Evolutionary conservation across 1,284 basidiomycete species (phyloP), one percentile per base, ranked within the genome.

Genomic region (Grifola frondosa): DNA sequence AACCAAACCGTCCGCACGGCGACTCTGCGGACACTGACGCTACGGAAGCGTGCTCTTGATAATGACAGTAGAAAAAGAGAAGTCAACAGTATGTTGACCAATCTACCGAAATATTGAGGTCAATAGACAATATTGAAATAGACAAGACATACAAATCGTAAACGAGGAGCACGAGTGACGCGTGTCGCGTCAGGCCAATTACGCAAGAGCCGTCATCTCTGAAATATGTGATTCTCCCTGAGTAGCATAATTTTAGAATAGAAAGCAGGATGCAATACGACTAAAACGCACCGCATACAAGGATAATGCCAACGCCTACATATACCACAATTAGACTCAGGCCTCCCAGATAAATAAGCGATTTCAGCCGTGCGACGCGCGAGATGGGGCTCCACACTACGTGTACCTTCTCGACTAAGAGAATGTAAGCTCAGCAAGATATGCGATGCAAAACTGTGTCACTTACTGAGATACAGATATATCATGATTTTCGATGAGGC

Each of bases 21-120:
- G 29, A 75, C 57, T 16, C 56, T 50, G 16, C 66, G 63, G 16
- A 75, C 56, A 1, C 60, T 60, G 0, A 61, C 49, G 38, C 64
- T 70, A 24, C 61, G 58, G 44, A 68, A 60, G 15, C 61, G 56
- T 5, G 63, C 60, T 15, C 65, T 61, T 22, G 67, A 51, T 4
- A 80, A 58, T 0, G 77, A 76, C 59, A 66, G 67, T 10, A 77
- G 50, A 57, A 79, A 79, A 12, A 76, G 64, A 3, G 48, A 49
- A 1, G 74, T 76, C 28, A 78, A 60, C 44, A 70, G 58, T 19
- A 72, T 34, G 50, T 70, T 74, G 53, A 74, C 61, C 46, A 62
- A 59, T 2, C 68, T 70, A 43, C n/a, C n/a, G n/a, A n/a, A n/a
- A n/a, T n/a, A n/a, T n/a, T n/a, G n/a, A n/a, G n/a, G n/a, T n/a